These are phyloP conservation scores for Erigeron philadelphicus DNA, from an alignment of 140 eudicot genomes.

Conservation along the genomic window DNA sequence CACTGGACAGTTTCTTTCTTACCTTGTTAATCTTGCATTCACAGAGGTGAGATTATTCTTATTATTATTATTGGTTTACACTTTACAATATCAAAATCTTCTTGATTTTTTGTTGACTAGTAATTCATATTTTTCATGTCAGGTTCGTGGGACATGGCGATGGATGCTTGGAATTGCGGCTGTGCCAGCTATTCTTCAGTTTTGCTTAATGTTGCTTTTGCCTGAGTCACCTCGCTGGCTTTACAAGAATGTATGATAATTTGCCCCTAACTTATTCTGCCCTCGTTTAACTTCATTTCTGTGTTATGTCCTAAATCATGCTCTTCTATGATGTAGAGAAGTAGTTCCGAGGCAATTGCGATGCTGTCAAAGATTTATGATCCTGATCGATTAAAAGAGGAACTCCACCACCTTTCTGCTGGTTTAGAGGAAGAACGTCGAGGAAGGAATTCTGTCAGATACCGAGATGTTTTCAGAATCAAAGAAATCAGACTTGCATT, in stretches of 20 bases:
- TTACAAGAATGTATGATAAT: conserved; percentile 2
- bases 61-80: neutral
- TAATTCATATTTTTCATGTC: neutral
- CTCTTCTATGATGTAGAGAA: too few species aligned
- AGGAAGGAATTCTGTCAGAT: conserved; percentile 38
- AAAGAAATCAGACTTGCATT: conserved; percentile 73
- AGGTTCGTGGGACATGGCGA: conserved; percentile 98
- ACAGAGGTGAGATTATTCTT: conserved; percentile 27
- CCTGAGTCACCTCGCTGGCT: conserved; percentile 88
- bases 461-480: conserved; percentile 44
- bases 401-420: conserved; percentile 55
- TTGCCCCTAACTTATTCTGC: too few species aligned
- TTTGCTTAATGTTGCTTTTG: conserved; percentile 57
- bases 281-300: too few species aligned
- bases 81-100: neutral
- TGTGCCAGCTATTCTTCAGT: conserved; percentile 80
- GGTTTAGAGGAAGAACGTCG: conserved; percentile 56
- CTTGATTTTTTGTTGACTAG: neutral
- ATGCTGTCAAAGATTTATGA: conserved; percentile 76
- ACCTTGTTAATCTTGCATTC: conserved; percentile 40
- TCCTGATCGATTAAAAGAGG: conserved; percentile 57
- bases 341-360: conserved; percentile 40
- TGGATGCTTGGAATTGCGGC: conserved; percentile 97
- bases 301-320: too few species aligned
- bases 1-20: conserved; percentile 41